Base-by-base conservation (phyloP, 106 monocot species). In the Iris macrosiphon region DNA sequence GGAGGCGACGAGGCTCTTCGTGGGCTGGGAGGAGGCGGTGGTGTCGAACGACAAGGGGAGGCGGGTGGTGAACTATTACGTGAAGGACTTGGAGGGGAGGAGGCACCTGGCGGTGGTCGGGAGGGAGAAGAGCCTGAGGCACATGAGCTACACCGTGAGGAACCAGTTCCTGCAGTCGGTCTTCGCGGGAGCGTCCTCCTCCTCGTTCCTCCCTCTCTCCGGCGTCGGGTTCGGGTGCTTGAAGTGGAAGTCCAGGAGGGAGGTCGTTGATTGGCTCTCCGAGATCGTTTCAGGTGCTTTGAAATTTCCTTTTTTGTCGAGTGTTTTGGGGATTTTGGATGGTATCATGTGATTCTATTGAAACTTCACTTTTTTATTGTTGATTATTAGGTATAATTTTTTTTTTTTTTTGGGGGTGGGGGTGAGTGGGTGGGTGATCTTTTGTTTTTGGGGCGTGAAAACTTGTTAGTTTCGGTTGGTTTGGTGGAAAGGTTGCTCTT, bases 261-360 rank as follows among this genome's bases (percentile, higher is more conserved):
- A 95, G 78, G 85, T 89, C 45, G 59, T 95, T 13, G 81, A 85
- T 64, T 95, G 89, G 89, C 82, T 95, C 21, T 64, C 78, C 23
- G 73, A 78, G 15, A 15, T 89, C 31, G 76, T 95, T 8, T 76
- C 82, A 62, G 95, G 95, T 95, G 49, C 9, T 57, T 15, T 39
- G 26, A 22, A 3, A 7, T 14, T 22, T 0, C n/a, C 1, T 55
- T 61, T 16, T n/a, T 48, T 45, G 8, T 4, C 26, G 8, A 6
- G 10, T n/a, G n/a, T 20, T 16, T 30, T 27, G 31, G 20, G n/a
- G n/a, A n/a, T n/a, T n/a, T n/a, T n/a, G n/a, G n/a, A n/a, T n/a
- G n/a, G n/a, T n/a, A n/a, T n/a, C n/a, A n/a, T n/a, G n/a, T n/a
- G n/a, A n/a, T n/a, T n/a, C n/a, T n/a, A n/a, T n/a, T n/a, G n/a